These are phyloP conservation scores for Passalora sequoiae DNA, from an alignment of 2,329 filamentous ascomycete species.

Conservation along the genomic window DNA sequence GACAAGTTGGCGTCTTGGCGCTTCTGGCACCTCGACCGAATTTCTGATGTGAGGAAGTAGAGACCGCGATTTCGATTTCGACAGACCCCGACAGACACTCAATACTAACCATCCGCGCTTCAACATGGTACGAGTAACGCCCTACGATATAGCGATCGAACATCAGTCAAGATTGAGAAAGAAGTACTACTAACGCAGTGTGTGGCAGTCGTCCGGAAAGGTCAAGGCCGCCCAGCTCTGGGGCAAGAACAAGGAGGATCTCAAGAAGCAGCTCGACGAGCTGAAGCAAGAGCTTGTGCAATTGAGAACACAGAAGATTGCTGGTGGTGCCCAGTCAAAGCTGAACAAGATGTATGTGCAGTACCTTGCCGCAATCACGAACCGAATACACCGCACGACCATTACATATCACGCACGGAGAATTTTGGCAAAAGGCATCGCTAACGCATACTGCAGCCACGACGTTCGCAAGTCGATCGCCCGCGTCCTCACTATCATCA, in stretches of 20 bases:
- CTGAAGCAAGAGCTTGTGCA: conserved; percentile 94
- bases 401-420: background rate
- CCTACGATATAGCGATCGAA: conserved; percentile 1
- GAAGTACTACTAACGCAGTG: conserved; percentile 18
- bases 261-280: conserved; percentile 90
- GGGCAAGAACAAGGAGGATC: conserved; percentile 99
- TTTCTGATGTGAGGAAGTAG: too few relatives aligned
- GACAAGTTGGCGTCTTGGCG: too few relatives aligned
- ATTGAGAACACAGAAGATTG: conserved; percentile 97
- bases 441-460: conserved; percentile 57
- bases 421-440: background rate
- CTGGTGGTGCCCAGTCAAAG: conserved; percentile 86
- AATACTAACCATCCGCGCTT: conserved; percentile 24
- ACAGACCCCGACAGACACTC: too few relatives aligned
- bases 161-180: background rate
- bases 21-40: too few relatives aligned
- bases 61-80: too few relatives aligned
- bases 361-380: conserved; percentile 1
- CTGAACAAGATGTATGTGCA: conserved; percentile 86
- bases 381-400: background rate
- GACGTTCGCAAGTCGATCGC: conserved; percentile 99
- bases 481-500: conserved; percentile 98
- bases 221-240: conserved; percentile 97
- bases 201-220: conserved; percentile 57
- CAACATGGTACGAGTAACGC: conserved; percentile 31